Evolutionary conservation across 805 yeast genomes (phyloP).

Genomic region (Candida maris): DNA sequence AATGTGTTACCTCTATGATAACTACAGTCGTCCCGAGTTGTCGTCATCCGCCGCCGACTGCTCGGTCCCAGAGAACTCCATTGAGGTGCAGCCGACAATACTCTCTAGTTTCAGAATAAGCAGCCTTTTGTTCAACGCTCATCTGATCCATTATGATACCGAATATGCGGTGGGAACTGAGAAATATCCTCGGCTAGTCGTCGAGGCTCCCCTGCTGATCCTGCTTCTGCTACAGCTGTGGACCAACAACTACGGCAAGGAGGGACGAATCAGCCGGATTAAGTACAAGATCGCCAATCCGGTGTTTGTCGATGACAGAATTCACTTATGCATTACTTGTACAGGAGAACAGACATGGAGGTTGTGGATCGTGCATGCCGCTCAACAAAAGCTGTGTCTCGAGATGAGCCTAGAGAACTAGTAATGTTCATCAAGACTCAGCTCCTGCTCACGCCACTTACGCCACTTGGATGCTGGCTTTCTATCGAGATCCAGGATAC

Average conservation of each 20-base stretch:
- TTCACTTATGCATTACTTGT: conserved; percentile 25
- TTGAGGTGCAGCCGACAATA: conserved; percentile 35
- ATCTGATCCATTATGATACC: conserved; percentile 72
- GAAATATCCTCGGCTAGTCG: conserved; percentile 55
- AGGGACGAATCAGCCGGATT: conserved; percentile 28
- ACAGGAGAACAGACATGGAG: conserved; percentile 9
- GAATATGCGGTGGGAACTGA: conserved; percentile 53
- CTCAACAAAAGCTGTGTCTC: conserved; percentile 1
- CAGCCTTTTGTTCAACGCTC: conserved; percentile 78
- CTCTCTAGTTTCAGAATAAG: conserved; percentile 59
- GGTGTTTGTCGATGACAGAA: conserved; percentile 39
- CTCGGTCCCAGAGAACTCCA: conserved; percentile 11
- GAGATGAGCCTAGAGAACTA: background rate
- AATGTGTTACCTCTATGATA: conserved; percentile 55
- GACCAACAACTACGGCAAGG: conserved; percentile 11
- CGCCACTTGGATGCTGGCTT: conserved; percentile 41
- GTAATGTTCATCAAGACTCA: conserved; percentile 8
- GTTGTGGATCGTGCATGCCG: conserved; percentile 27
- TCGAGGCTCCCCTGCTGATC: conserved; percentile 80
- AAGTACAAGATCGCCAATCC: conserved; percentile 51
- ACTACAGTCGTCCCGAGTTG: conserved; percentile 11
- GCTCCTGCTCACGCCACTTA: conserved; percentile 39
- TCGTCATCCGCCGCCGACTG: background rate
- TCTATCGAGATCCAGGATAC: conserved; percentile 47
- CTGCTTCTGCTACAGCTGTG: conserved; percentile 54